phyloP scores from a whole-genome alignment of 140 eudicot genomes.

The Flaveria floridana region DNA sequence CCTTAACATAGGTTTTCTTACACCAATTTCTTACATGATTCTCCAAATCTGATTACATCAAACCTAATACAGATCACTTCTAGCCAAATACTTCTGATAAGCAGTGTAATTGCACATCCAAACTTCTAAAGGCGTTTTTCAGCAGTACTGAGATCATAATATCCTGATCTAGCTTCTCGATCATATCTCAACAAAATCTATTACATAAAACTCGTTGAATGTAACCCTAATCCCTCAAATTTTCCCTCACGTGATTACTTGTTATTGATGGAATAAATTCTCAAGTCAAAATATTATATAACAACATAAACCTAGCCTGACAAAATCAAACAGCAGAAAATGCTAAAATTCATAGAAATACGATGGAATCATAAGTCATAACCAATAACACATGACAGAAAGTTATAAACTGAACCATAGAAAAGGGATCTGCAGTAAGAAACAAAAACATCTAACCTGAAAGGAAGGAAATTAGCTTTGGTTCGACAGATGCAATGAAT shows the following conservation, averaged over 20 bases:
- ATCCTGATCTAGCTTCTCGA: neutral
- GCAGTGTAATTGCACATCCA: slow-evolving; percentile 10
- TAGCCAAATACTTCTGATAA: neutral
- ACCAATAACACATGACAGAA: neutral
- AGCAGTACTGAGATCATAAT: neutral
- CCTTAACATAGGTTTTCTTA: neutral
- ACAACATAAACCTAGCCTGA: neutral
- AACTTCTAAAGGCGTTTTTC: no score
- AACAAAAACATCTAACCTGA: slow-evolving; percentile 16
- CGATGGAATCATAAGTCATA: slow-evolving; percentile 2
- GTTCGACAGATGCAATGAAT: neutral
- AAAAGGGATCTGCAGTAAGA: neutral
- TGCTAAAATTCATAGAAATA: neutral
- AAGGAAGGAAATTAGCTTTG: slow-evolving; percentile 9
- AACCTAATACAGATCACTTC: neutral
- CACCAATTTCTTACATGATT: neutral
- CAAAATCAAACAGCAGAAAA: slow-evolving; percentile 3
- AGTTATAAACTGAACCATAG: neutral
- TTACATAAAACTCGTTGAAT: neutral
- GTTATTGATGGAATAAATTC: neutral
- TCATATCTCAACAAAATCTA: neutral
- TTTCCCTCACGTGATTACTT: neutral
- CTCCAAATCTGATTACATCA: neutral
- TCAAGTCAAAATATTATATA: neutral
- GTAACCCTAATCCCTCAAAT: slow-evolving; percentile 2